Conservation (phyloP, 164 flowering plant species). For the Litsea cubeba region DNA sequence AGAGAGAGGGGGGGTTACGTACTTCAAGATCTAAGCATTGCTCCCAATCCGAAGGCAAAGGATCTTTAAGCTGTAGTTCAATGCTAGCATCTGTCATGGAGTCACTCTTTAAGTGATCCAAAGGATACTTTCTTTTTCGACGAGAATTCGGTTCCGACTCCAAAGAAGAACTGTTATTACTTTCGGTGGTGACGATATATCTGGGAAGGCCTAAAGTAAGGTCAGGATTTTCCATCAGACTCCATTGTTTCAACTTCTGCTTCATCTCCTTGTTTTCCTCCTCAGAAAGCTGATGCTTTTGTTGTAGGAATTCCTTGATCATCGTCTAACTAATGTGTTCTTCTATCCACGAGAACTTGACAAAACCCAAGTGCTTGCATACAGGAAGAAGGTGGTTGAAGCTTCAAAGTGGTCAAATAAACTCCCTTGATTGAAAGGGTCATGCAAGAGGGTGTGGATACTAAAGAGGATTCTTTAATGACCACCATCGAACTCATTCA, state of each 20-base stretch:
- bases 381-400: background rate
- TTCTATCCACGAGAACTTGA: background rate
- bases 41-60: constrained; percentile 59
- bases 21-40: constrained; percentile 68
- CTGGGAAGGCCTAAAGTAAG: constrained; percentile 44
- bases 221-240: constrained; percentile 37
- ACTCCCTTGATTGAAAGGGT: constrained; percentile 17
- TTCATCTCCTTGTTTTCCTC: background rate
- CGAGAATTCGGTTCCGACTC: constrained; percentile 26
- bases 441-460: constrained; percentile 36
- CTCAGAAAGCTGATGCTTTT: constrained; percentile 9
- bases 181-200: constrained; percentile 4
- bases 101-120: constrained; percentile 20
- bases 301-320: constrained; percentile 15
- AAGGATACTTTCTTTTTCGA: constrained; percentile 47
- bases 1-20: background rate
- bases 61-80: constrained; percentile 52
- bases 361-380: background rate
- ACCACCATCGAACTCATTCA: constrained; percentile 39
- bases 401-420: background rate
- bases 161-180: constrained; percentile 19
- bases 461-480: constrained; percentile 46
- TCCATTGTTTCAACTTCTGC: background rate
- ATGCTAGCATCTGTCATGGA: constrained; percentile 22
- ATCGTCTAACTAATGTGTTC: background rate